Evolutionary conservation across 768 basidiomycete genomes (phyloP).

Genomic region (Cystobasidium ongulense): DNA sequence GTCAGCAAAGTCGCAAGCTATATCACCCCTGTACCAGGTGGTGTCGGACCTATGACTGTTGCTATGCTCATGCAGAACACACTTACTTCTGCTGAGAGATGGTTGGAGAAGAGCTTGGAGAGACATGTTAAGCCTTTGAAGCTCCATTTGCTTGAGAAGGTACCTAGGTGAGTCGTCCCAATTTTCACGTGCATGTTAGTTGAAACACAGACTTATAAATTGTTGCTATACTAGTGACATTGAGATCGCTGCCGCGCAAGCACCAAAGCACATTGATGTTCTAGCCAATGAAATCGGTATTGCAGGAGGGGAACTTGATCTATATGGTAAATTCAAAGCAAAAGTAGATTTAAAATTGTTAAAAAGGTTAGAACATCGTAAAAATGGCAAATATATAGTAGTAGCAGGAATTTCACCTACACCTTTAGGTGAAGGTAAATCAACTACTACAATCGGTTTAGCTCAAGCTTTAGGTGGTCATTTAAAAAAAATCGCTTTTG

Average conservation of each 20-base stretch:
- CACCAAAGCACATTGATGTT: slow-evolving; percentile 74
- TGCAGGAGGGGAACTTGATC: slow-evolving; percentile 75
- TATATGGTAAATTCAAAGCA: slow-evolving; percentile 91
- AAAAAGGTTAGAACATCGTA: slow-evolving; percentile 71
- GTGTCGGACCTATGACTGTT: slow-evolving; percentile 99
- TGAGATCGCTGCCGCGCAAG: slow-evolving; percentile 89
- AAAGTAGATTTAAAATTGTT: slow-evolving; percentile 88
- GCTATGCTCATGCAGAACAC: slow-evolving; percentile 97
- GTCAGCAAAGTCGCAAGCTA: slow-evolving; percentile 71
- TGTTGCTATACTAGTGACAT: too few relatives aligned
- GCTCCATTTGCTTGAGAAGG: slow-evolving; percentile 69
- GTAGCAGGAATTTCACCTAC: slow-evolving; percentile 95
- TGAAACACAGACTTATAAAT: neutral
- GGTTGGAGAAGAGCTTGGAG: slow-evolving; percentile 61
- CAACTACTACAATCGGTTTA: slow-evolving; percentile 92
- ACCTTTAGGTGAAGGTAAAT: slow-evolving; percentile 94
- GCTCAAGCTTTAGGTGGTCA: slow-evolving; percentile 94
- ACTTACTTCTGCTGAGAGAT: slow-evolving; percentile 67
- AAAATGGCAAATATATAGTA: slow-evolving; percentile 83
- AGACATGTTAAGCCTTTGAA: slow-evolving; percentile 65
- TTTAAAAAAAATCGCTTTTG: slow-evolving; percentile 82
- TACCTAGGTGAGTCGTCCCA: slow-evolving; percentile 57
- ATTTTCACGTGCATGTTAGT: too few relatives aligned
- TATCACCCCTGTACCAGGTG: slow-evolving; percentile 97
- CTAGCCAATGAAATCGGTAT: slow-evolving; percentile 85